Conservation (phyloP, 345 rosid species). For the Laguncularia racemosa region DNA sequence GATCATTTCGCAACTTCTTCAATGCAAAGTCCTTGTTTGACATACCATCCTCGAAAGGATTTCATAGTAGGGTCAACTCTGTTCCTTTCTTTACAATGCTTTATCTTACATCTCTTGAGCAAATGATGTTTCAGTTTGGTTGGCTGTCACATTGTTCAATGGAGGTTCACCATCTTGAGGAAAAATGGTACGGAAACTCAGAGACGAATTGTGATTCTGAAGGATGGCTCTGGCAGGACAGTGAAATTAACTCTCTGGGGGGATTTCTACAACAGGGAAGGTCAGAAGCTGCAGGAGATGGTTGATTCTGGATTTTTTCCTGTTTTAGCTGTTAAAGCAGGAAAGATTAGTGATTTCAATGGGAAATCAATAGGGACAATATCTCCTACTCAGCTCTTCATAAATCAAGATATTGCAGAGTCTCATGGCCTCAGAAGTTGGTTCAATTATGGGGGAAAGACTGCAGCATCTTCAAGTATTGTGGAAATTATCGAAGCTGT, state of each 20-base stretch:
- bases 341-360: slow-evolving; percentile 77
- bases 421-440: slow-evolving; percentile 54
- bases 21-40: too few relatives aligned
- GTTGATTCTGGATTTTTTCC: slow-evolving; percentile 58
- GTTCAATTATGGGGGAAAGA: slow-evolving; percentile 68
- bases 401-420: slow-evolving; percentile 76
- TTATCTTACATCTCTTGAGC: too few relatives aligned
- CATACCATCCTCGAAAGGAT: too few relatives aligned
- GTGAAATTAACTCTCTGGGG: slow-evolving; percentile 89
- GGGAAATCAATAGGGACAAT: slow-evolving; percentile 83
- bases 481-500: too few relatives aligned
- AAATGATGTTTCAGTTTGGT: too few relatives aligned
- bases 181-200: slow-evolving; percentile 98
- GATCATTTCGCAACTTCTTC: too few relatives aligned
- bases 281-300: slow-evolving; percentile 70
- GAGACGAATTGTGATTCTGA: slow-evolving; percentile 67
- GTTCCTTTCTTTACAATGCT: too few relatives aligned
- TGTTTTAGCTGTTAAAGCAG: slow-evolving; percentile 81
- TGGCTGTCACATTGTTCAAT: too few relatives aligned
- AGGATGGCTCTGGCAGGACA: slow-evolving; percentile 75
- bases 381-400: slow-evolving; percentile 72
- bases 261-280: slow-evolving; percentile 78
- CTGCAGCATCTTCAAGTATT: slow-evolving; percentile 42
- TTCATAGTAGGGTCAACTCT: too few relatives aligned
- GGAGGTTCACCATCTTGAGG: slow-evolving; percentile 18